These are phyloP conservation scores for Alternaria burnsii DNA, from an alignment of 2,329 filamentous ascomycete species.

Conservation along the genomic window DNA sequence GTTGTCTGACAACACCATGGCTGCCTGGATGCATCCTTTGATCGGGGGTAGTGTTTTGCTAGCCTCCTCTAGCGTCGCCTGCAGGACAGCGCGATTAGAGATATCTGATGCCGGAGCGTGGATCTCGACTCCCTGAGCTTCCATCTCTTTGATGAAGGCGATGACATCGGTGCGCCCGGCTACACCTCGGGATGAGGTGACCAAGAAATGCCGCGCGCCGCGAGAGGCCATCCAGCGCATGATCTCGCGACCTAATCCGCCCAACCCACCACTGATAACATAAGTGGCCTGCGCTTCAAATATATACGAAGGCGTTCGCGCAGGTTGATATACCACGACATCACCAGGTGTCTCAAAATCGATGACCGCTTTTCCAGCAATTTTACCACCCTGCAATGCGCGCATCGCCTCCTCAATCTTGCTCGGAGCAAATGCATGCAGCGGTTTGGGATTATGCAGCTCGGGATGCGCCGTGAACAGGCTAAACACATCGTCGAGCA, in stretches of 20 bases:
- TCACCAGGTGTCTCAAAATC: slow-evolving; percentile 27
- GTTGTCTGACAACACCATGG: slow-evolving; percentile 22
- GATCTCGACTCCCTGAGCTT: slow-evolving; percentile 22
- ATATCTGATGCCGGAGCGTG: slow-evolving; percentile 29
- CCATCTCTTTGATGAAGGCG: slow-evolving; percentile 25
- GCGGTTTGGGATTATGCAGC: slow-evolving; percentile 3
- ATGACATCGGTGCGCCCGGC: slow-evolving; percentile 18
- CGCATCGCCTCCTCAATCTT: slow-evolving; percentile 21
- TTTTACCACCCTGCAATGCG: slow-evolving; percentile 42
- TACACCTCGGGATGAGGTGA: slow-evolving; percentile 33
- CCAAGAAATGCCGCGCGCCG: slow-evolving; percentile 35
- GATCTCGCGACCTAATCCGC: slow-evolving; percentile 40
- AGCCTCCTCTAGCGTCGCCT: slow-evolving; percentile 12
- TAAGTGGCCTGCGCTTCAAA: slow-evolving; percentile 27
- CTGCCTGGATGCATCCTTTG: slow-evolving; percentile 23
- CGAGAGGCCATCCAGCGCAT: slow-evolving; percentile 35
- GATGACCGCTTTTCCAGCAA: slow-evolving; percentile 54
- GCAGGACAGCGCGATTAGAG: slow-evolving; percentile 20
- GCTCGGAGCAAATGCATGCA: slow-evolving; percentile 13
- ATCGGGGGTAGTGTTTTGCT: slow-evolving; percentile 26
- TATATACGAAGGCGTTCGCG: slow-evolving; percentile 5
- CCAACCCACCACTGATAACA: slow-evolving; percentile 38
- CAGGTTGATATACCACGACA: slow-evolving; percentile 10
- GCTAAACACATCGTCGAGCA: slow-evolving; percentile 11
- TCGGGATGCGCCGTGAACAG: slow-evolving; percentile 5